These are phyloP conservation scores for Aspergillus felis DNA, from an alignment of 2,329 filamentous ascomycete genomes.

Conservation along the genomic window DNA sequence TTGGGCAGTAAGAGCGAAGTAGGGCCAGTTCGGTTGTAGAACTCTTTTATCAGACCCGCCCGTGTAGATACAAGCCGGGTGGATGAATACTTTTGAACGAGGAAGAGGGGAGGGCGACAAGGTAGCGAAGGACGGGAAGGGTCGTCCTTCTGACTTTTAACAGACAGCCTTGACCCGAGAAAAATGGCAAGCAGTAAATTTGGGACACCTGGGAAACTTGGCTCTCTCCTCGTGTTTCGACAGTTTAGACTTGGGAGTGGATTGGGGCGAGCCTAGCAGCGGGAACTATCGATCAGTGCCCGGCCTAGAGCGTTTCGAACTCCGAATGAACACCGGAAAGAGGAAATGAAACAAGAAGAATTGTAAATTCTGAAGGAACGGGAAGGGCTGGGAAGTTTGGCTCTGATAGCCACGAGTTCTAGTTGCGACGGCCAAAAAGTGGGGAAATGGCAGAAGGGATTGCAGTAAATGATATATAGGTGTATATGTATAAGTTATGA, in stretches of 20 bases:
- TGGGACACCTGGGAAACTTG: not conserved
- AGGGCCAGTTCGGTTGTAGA: constrained; percentile 6
- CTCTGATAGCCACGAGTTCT: not conserved
- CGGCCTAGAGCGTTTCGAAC: constrained; percentile 5
- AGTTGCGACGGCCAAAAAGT: not conserved
- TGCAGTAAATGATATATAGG: not conserved
- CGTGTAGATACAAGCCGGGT: not conserved
- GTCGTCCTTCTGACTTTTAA: not conserved
- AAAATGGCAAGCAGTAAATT: not conserved
- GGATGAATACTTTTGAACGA: not conserved
- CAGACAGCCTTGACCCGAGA: not conserved
- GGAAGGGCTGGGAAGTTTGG: not conserved
- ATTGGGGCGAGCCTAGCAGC: constrained; percentile 11
- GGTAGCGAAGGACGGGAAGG: not conserved
- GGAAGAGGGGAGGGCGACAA: not conserved
- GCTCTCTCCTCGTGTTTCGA: not conserved
- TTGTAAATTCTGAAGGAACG: not conserved
- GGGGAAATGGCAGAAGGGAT: not conserved
- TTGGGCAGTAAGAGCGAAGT: constrained; percentile 16
- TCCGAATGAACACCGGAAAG: not conserved
- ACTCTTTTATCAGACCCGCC: not conserved
- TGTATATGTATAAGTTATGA: not conserved
- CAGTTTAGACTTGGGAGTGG: not conserved
- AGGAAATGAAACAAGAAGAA: not conserved
- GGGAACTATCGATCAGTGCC: constrained; percentile 11